Percentiles rank a stretch among this genome's conserved stretches.
These are phyloP conservation scores for Pyrenophora teres DNA, from an alignment of 2,329 filamentous ascomycete genomes.

Conservation along the genomic window DNA sequence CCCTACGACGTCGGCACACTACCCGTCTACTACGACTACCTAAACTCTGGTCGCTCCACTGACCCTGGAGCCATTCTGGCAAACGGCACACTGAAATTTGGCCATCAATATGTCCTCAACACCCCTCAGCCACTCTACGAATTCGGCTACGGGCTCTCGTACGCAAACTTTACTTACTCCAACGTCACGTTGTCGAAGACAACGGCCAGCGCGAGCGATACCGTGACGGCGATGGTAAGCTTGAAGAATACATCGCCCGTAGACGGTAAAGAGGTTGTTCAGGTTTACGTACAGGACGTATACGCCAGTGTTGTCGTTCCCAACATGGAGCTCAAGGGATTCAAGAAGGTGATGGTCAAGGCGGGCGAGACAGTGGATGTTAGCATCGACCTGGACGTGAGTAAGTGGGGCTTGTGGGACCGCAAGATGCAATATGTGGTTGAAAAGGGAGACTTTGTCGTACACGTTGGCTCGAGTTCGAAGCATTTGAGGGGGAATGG, in stretches of 20 bases:
- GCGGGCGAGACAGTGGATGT: constrained; percentile 64
- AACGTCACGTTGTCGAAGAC: constrained; percentile 58
- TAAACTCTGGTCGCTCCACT: constrained; percentile 65
- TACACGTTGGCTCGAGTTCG: constrained; percentile 65
- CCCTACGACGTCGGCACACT: constrained; percentile 69
- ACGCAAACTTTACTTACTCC: constrained; percentile 66
- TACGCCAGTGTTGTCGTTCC: constrained; percentile 67
- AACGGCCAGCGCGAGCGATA: constrained; percentile 57
- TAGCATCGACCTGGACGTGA: constrained; percentile 56
- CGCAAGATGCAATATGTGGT: constrained; percentile 71
- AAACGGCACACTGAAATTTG: constrained; percentile 67
- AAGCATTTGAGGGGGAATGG: constrained; percentile 61
- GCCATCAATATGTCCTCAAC: constrained; percentile 67
- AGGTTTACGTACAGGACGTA: constrained; percentile 69
- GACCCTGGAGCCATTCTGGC: constrained; percentile 59
- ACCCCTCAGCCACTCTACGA: constrained; percentile 65
- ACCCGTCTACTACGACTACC: constrained; percentile 73
- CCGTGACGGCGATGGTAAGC: constrained; percentile 62
- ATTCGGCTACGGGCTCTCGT: constrained; percentile 70
- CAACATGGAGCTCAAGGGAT: constrained; percentile 68
- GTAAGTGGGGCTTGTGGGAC: constrained; percentile 62
- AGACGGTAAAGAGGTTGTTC: constrained; percentile 69
- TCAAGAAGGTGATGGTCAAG: constrained; percentile 66
- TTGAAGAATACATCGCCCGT: constrained; percentile 63
- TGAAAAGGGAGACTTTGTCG: constrained; percentile 69